Base-by-base conservation (phyloP, 2,329 filamentous ascomycete genomes). In the Ceratocystis variospora region DNA sequence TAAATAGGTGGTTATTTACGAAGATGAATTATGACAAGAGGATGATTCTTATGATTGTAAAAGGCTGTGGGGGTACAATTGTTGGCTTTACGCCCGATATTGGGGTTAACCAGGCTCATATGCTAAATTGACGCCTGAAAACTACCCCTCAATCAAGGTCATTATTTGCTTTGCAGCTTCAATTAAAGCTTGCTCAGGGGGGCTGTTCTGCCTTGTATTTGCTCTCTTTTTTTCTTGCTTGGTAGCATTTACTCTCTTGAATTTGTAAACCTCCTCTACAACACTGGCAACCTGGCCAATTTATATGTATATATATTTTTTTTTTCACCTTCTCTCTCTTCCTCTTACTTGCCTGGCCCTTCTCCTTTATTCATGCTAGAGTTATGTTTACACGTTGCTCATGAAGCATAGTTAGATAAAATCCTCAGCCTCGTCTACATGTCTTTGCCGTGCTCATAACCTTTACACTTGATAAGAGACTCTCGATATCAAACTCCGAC, bases 91-190 rank as follows among this genome's bases (percentile, higher is more conserved):
- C 8, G 37, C 37, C 37, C 12, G 37, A 41, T 10, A 37, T 8
- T 37, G 33, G 33, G 33, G 33, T 41, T 41, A 41, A 12, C 37
- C 12, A 12, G 46, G 53, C 53, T 57, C 25, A 33, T 22, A 57
- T 57, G 53, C 53, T 22, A 57, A 57, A 28, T 57, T 57, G 53
- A 28, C 46, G 53, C 53, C 53, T 57, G 31, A 57, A 57, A n/a
- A 57, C 12, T 28, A 17, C 53, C 53, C 53, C 53, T 57, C 53
- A 31, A 50, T 25, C 7, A 50, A 50, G 22, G 46, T 8, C 46
- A n/a, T 50, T 50, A 8, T 19, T 50, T 50, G 2, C 3, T 31
- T 57, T 22, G 19, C 10, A 57, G 53, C 53, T 22, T 57, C 53
- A 57, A n/a, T 33, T 31, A 57, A 57, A 31, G 25, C 25, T 31